These are phyloP conservation scores for Crinitomyces ghanaensis DNA, from an alignment of 805 yeast species.

Conservation along the genomic window DNA sequence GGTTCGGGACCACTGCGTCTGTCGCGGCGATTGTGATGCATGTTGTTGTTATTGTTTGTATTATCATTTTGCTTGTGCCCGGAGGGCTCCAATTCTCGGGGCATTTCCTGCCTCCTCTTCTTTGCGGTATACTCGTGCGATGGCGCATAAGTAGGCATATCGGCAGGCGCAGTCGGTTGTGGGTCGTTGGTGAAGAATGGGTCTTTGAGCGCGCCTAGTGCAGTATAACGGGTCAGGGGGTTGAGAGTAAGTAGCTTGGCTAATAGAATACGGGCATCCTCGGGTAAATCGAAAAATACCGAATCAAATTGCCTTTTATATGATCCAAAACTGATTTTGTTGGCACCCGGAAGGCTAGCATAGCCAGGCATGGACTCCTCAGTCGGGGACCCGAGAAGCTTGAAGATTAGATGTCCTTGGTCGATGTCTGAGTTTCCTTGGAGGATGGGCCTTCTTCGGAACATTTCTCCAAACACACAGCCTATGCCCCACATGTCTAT, in stretches of 20 bases:
- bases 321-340: constrained; percentile 15
- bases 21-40: constrained; percentile 1
- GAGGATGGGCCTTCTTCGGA: constrained; percentile 67
- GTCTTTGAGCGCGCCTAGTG: constrained; percentile 63
- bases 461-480: constrained; percentile 89
- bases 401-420: constrained; percentile 75
- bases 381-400: constrained; percentile 70
- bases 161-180: constrained; percentile 40
- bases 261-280: constrained; percentile 31
- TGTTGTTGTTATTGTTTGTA: constrained; percentile 2
- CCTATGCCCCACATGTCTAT: constrained; percentile 98
- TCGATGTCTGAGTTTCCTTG: constrained; percentile 80
- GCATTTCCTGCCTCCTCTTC: constrained; percentile 1
- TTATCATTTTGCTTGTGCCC: constrained; percentile 2
- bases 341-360: constrained; percentile 38
- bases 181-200: constrained; percentile 61
- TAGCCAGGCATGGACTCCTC: constrained; percentile 51
- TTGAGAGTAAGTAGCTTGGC: constrained; percentile 53
- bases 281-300: constrained; percentile 23
- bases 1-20: constrained; percentile 5
- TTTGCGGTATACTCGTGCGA: constrained; percentile 71
- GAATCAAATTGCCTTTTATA: constrained; percentile 31
- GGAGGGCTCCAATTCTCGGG: no score
- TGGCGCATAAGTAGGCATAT: constrained; percentile 66
- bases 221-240: constrained; percentile 66